Evolutionary conservation across 2,329 filamentous ascomycete species (phyloP), one percentile per base, ranked within the genome.

Genomic region (Didymella sp.): DNA sequence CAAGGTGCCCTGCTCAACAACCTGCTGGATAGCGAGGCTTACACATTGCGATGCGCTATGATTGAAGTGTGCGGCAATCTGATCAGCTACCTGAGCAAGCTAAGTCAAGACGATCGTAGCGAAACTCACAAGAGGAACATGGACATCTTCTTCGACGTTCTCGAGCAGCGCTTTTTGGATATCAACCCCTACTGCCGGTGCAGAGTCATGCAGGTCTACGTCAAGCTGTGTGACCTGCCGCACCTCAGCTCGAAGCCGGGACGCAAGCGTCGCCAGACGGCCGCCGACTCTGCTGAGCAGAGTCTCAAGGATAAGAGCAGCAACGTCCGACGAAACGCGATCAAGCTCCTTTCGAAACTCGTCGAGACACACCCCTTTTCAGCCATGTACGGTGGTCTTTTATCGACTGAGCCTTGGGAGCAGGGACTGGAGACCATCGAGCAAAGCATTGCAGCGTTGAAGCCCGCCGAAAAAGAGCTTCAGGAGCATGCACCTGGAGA

Each of bases 231-330:
- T 69, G 92, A 97, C 55, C 83, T 98, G n/a, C 92, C 96, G 43
- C 61, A 70, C 27, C 98, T 98, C 73, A 97, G 96, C 33, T 35
- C 46, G 19, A 57, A 57, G 41, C 54, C 42, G 13, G 49, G 45
- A 12, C 50, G 31, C 40, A 97, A 97, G 78, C 85, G 93, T 52
- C 85, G 95, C 58, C 93, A 97, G 74, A 89, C 85, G 71, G 94
- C 89, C 4, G 90, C 94, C 1, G 92, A 97, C 73, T 81, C 97
- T 24, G 93, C 95, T 1, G 88, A 90, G 54, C 86, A 91, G 66
- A 98, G 94, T 75, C 82, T 99, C 2, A 91, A 97, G 75, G 96
- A 99, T 79, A 98, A 96, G 82, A 98, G 94, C 79, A 99, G 95
- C 77, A 96, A 98, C 69, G 95, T 99, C 28, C 86, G 95, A 60